Percentiles rank a stretch among this genome's conserved stretches.
phyloP scores from a whole-genome alignment of 768 basidiomycete genomes.

The Leccinum aurantiacum region DNA sequence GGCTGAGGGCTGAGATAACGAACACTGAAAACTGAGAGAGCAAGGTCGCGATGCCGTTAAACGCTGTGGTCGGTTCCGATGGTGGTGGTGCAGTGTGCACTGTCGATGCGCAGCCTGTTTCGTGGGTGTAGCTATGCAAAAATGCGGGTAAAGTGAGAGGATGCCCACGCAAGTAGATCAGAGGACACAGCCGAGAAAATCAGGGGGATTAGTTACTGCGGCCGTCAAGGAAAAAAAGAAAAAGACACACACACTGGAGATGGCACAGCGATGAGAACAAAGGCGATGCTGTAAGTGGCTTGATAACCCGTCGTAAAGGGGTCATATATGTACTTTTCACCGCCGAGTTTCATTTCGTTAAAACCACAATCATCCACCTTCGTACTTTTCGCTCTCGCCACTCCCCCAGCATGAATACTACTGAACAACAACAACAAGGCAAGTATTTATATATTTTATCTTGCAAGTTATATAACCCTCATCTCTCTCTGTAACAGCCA shows the following conservation, averaged over 20 bases:
- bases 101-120: background rate
- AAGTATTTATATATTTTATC: background rate
- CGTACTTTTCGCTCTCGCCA: constrained; percentile 6
- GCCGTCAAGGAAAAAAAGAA: background rate
- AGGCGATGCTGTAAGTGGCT: background rate
- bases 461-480: background rate
- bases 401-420: background rate
- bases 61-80: background rate
- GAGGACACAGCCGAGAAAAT: constrained; percentile 6
- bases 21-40: background rate
- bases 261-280: constrained; percentile 3
- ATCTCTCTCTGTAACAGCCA: constrained; percentile 11
- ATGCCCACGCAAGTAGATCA: background rate
- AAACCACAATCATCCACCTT: constrained; percentile 18
- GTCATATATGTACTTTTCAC: background rate
- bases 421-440: constrained; percentile 19
- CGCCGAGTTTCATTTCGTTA: constrained; percentile 17
- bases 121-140: background rate
- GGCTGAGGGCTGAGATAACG: constrained; percentile 5
- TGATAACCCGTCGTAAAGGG: constrained; percentile 8
- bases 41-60: background rate
- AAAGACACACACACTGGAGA: background rate
- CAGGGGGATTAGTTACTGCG: constrained; percentile 3
- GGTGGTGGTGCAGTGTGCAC: background rate
- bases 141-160: background rate